Evolutionary conservation across 306 rosid species (phyloP), one percentile per base, ranked within the genome.

Genomic region (Amphicarpaea edgeworthii): DNA sequence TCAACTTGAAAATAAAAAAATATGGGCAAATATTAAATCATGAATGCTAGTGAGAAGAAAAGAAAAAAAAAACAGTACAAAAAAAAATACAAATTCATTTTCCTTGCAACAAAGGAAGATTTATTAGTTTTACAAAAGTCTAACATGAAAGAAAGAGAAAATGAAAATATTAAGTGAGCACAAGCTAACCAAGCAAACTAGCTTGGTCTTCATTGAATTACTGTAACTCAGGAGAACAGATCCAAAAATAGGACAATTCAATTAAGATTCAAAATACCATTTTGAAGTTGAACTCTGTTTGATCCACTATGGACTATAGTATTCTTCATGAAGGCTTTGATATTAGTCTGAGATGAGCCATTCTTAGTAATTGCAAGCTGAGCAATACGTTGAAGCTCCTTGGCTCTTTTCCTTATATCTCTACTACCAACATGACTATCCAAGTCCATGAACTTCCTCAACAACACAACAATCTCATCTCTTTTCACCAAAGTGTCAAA

Each of bases 391-490:
- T 59, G 79, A 61, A 90, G 49, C 37, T 86, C 77, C 26, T 21
- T 78, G 0, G 83, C 84, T 66, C 78, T 82, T 16, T 47, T 78
- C 67, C 90, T 87, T 26, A 80, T 53, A 5, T 78, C 87, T 17
- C 77, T 87, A 51, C 77, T 87, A 51, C 69, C 84, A 7, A 30
- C 78, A 0, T 63, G 80, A 78, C 61, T 64, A 60, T 72, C 85
- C 72, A 77, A 68, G 12, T 83, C 43, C 91, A 87, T 84, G 21
- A 87, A 82, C 6, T 58, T 84, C 55, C 73, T 78, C 45, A 89
- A 23, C 67, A 84, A 19, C 68, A 20, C 50, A 23, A 65, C 72
- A 75, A 85, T 80, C 28, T 78, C 82, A 12, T 80, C 83, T 34
- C 58, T 83, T n/a, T 2, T 71, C 45, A 87, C 91, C 78, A 83